phyloP scores from a whole-genome alignment of 345 rosid species.

The Excoecaria cochinchinensis region DNA sequence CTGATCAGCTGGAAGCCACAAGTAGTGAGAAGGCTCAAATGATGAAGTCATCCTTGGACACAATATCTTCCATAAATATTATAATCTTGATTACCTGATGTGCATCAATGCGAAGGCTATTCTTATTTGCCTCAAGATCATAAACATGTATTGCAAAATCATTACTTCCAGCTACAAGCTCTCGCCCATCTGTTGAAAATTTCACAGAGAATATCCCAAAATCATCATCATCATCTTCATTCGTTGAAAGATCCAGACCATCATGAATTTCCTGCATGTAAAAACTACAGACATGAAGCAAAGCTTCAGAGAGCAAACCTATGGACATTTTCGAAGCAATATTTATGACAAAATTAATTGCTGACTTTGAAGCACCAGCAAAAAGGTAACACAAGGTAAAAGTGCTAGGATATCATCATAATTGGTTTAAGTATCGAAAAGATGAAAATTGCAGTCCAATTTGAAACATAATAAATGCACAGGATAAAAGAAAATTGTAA shows the following conservation, averaged over 20 bases:
- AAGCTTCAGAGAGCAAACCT: background rate
- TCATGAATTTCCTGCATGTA: conserved; percentile 63
- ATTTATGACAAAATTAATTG: conserved; percentile 3
- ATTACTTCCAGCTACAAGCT: conserved; percentile 56
- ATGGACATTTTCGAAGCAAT: background rate
- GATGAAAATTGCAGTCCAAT: background rate
- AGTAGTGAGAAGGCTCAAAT: background rate
- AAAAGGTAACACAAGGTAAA: background rate
- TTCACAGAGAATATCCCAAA: conserved; percentile 58
- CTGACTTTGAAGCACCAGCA: background rate
- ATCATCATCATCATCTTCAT: conserved; percentile 28
- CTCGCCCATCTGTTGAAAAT: conserved; percentile 68
- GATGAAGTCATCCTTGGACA: background rate
- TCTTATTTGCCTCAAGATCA: conserved; percentile 53
- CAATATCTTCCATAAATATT: background rate
- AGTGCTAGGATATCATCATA: background rate
- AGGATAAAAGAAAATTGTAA: conserved; percentile 2
- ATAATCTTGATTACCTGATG: conserved; percentile 42
- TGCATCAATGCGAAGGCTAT: conserved; percentile 48
- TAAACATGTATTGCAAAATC: conserved; percentile 54
- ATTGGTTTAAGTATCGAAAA: background rate
- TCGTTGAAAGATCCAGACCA: conserved; percentile 46
- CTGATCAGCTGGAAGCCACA: background rate
- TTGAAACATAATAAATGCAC: background rate
- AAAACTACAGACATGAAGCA: background rate